Conservation (phyloP, 1,284 basidiomycete genomes). For the Puccinia polysora region DNA sequence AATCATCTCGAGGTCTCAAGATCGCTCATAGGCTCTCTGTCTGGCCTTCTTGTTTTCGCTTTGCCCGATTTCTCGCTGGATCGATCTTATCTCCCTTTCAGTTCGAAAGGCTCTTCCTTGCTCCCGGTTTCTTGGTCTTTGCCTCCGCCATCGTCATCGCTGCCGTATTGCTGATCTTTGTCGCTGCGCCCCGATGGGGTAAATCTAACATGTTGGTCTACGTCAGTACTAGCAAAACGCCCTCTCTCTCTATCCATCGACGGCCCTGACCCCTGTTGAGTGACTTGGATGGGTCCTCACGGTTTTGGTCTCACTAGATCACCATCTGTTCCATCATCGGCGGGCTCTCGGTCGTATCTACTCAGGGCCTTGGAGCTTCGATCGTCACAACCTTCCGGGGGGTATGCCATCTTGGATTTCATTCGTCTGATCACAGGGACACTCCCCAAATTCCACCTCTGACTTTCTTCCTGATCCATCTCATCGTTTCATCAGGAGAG, state of each 20-base stretch:
- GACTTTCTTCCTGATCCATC: background rate
- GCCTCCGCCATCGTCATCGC: constrained; percentile 62
- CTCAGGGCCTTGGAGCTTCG: constrained; percentile 83
- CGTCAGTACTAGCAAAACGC: constrained; percentile 48
- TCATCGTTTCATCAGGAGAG: constrained; percentile 14
- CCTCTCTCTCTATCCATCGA: background rate
- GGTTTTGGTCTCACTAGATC: constrained; percentile 55
- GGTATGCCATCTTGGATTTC: constrained; percentile 52
- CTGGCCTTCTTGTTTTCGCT: too few relatives aligned
- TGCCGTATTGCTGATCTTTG: constrained; percentile 67
- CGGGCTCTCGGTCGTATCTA: constrained; percentile 91
- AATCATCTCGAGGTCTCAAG: too few relatives aligned
- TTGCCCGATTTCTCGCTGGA: too few relatives aligned
- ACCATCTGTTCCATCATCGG: constrained; percentile 91
- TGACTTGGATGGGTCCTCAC: too few relatives aligned
- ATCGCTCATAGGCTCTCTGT: too few relatives aligned
- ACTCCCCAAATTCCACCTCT: background rate
- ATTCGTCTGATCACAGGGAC: background rate
- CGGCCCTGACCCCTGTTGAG: too few relatives aligned
- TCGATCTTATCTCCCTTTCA: too few relatives aligned
- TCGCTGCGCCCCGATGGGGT: constrained; percentile 79
- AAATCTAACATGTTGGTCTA: constrained; percentile 95
- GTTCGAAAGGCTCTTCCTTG: constrained; percentile 77
- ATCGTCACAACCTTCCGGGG: constrained; percentile 82
- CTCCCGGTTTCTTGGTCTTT: constrained; percentile 80